Conservation (phyloP, 306 rosid species). For the Psophocarpus tetragonolobus region DNA sequence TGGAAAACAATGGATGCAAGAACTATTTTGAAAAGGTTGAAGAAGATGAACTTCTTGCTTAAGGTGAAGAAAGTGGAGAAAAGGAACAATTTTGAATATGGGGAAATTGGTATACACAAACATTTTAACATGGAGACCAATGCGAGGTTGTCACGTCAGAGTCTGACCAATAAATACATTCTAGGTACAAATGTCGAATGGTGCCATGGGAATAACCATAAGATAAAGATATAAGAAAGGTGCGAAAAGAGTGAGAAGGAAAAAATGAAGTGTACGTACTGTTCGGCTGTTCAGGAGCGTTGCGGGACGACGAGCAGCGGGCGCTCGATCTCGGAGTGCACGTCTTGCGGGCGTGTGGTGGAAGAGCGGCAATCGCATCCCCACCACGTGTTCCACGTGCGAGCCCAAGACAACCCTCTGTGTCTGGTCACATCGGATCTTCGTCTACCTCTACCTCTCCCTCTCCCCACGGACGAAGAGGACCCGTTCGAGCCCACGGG, state of each 20-base stretch:
- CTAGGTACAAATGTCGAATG: too few relatives aligned
- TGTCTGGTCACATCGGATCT: constrained; percentile 91
- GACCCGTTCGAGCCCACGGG: constrained; percentile 98
- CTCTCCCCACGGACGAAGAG: constrained; percentile 67
- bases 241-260: not conserved
- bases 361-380: constrained; percentile 86
- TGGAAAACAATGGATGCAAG: too few relatives aligned
- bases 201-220: too few relatives aligned
- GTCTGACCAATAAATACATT: too few relatives aligned
- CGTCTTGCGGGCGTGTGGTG: constrained; percentile 85
- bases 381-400: constrained; percentile 85
- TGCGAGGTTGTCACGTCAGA: too few relatives aligned
- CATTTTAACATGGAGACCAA: too few relatives aligned
- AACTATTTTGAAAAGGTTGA: too few relatives aligned
- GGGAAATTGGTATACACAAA: too few relatives aligned
- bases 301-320: constrained; percentile 77
- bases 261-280: constrained; percentile 89
- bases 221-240: not conserved
- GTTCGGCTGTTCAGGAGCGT: constrained; percentile 79
- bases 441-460: constrained; percentile 95
- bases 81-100: too few relatives aligned
- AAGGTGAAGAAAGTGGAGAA: too few relatives aligned
- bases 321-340: constrained; percentile 79
- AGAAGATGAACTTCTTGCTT: too few relatives aligned
- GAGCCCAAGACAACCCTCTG: constrained; percentile 95